A percentile compares a stretch with the other conserved stretches of the same genome.
Evolutionary conservation across 163 green algal genomes (phyloP).

Genomic region (Scenedesmus sp.): DNA sequence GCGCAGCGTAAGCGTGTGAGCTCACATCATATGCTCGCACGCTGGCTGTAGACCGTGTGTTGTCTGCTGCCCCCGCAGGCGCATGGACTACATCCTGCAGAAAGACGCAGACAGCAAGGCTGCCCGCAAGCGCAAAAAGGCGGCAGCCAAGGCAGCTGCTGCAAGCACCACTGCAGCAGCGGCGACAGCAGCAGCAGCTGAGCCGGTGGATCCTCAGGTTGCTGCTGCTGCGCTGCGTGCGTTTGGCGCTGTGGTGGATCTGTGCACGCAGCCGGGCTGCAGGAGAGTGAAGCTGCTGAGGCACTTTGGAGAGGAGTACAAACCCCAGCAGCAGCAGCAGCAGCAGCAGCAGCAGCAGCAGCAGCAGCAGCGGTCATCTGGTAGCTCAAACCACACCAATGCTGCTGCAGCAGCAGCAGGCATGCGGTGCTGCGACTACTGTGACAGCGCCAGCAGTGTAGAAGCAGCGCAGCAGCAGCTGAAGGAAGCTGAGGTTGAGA

Average conservation of each 20-base stretch:
- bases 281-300: conserved; percentile 48
- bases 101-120: conserved; percentile 37
- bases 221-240: conserved; percentile 30
- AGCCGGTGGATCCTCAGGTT: neutral
- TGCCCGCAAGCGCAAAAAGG: conserved; percentile 36
- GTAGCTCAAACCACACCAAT: neutral
- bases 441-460: conserved; percentile 9
- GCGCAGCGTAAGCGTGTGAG: neutral
- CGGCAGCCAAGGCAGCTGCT: neutral
- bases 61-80: neutral
- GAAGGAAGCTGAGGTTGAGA: neutral
- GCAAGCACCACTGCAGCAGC: neutral
- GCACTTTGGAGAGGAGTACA: conserved; percentile 57
- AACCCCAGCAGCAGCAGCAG: neutral
- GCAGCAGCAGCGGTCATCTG: neutral
- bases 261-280: conserved; percentile 27
- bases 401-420: neutral
- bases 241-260: conserved; percentile 58
- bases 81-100: conserved; percentile 52
- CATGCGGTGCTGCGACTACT: conserved; percentile 58
- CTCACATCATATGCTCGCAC: neutral
- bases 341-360: conserved; percentile 1
- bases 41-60: neutral
- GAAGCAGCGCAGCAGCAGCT: conserved; percentile 19
- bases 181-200: conserved; percentile 9